Conservation (phyloP, 75 land plant genomes). For the Pseudotsuga menziesii region DNA sequence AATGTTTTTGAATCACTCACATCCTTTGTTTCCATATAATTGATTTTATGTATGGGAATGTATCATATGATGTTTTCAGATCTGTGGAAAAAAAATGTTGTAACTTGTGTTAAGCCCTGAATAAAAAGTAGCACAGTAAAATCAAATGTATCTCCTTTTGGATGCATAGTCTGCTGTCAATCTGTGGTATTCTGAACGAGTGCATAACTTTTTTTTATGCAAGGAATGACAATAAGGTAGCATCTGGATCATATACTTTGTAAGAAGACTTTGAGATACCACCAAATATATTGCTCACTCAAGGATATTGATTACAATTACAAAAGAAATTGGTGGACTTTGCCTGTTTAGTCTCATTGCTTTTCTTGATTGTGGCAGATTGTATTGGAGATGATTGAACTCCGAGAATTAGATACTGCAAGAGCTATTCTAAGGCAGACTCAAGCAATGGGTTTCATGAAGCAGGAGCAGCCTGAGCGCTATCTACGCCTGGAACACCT, state of each 20-base stretch:
- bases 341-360: neutral
- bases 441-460: constrained; percentile 99
- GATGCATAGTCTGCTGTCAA: neutral
- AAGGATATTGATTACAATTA: neutral
- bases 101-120: neutral
- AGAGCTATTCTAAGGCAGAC: constrained; percentile 97
- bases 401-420: constrained; percentile 97
- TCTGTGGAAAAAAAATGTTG: neutral
- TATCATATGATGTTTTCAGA: neutral
- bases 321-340: neutral
- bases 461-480: constrained; percentile 98
- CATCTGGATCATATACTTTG: neutral
- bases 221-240: neutral
- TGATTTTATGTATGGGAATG: neutral
- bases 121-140: neutral
- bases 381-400: constrained; percentile 98
- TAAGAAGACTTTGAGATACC: neutral
- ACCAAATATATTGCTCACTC: neutral
- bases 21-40: neutral
- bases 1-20: neutral
- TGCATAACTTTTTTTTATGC: neutral
- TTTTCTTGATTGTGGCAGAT: constrained; percentile 45
- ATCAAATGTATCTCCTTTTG: neutral
- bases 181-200: neutral
- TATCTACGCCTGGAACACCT: constrained; percentile 94